Base-by-base conservation (phyloP, 306 rosid genomes). In the Prunus dulcis region DNA sequence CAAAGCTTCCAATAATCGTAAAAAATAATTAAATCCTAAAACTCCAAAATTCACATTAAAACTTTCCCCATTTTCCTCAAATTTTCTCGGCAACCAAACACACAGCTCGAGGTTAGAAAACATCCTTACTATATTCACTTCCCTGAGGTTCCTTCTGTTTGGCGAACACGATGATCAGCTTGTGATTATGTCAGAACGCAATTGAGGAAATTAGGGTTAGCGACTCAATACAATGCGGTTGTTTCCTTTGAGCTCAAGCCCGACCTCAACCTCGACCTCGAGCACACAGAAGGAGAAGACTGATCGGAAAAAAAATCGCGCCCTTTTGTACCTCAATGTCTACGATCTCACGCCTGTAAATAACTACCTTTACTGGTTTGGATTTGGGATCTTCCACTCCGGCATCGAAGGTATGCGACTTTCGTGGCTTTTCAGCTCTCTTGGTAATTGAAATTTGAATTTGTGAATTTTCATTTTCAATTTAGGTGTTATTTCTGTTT, bases 311-410 rank as follows among this genome's bases (percentile, higher is more conserved):
- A 71, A 49, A 18, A 72, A 27, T 81, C 81, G 78, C 68, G 69
- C 87, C 58, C 58, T 61, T 83, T 86, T 96, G 88, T 89, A 88
- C 83, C 97, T 96, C 76, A 96, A 96, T 82, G 88, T 92, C 79
- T 96, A 96, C 77, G 99, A 96, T 84, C 97, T 96, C 69, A 92
- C 97, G 52, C 93, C 96, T 8, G 32, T 89, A 27, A 96, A 96
- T 83, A 89, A 89, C 76, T 96, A 96, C 66, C 89, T 96, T 67
- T 92, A 88, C 85, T 82, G 87, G 76, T 62, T 92, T 67, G 99
- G 99, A 32, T 74, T 92, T 34, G 98, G 99, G 65, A 67, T 91
- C 76, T 96, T 85, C 79, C 99, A 96, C 82, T 96, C 99, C 0
- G 98, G 98, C n/a, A 91, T 96, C 30, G 91, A 96, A 88, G 99